Base-by-base conservation (phyloP, 1,139 yeast species). In the Debaryomyces udenii region DNA sequence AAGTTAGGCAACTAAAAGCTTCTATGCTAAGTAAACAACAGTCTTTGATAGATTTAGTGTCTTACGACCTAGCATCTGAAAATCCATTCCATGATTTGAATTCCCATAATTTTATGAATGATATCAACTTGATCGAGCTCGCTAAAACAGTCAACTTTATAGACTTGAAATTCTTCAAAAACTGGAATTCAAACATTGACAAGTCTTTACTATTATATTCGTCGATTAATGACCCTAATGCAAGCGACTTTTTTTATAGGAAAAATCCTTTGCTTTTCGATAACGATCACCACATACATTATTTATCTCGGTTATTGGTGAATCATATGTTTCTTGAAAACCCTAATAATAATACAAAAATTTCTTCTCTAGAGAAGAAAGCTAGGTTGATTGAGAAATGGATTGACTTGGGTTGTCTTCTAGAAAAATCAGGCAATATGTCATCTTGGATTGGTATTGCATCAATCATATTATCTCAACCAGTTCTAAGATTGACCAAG, bases 381-480 rank as follows among this genome's bases (percentile, higher is more conserved):
- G 96, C 96, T 0, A 66, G 78, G 34, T 57, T 90, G 9, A 61
- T 91, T 34, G 81, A 83, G 41, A 86, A 83, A 59, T 93, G 98
- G 99, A 86, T 91, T 38, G 83, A 83, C 48, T 70, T 91, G 36
- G 98, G 97, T 4, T 81, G 87, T 48, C 67, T 75, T 27, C 76
- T 91, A 46, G 95, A 89, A 56, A 80, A 80, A 48, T 69, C 80
- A 20, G 99, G 99, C 38, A 96, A 93, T 57, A 88, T 90, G 93
- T 91, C 91, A 0, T 85, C 95, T 23, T 93, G 98, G 98, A 67
- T 89, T 27, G 96, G 96, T 1, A 83, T 91, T 50, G 90, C 96
- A 1, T 83, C 94, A 1, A 76, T 86, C 2, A 74, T 91, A 2
- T 83, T 96, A 53, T 87, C 96, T 0, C 82, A 86, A 42, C 95